phyloP scores from a whole-genome alignment of 139 green algal species.

The Micromonas pusilla region DNA sequence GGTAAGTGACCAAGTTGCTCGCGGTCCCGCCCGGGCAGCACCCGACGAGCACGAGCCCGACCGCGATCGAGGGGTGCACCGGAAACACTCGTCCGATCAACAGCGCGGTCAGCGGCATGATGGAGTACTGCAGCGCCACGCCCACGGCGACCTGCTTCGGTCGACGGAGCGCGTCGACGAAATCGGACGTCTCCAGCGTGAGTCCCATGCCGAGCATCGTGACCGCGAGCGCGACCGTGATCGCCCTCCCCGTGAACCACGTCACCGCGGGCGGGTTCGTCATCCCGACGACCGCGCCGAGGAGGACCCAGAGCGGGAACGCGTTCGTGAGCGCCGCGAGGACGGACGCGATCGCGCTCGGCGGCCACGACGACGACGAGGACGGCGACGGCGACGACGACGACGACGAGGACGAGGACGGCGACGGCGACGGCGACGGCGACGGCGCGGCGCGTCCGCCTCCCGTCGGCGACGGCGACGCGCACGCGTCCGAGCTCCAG shows the following conservation, averaged over 20 bases:
- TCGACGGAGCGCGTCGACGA: conserved; percentile 10
- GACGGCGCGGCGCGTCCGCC: background rate
- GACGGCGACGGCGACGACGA: background rate
- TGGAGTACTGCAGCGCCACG: conserved; percentile 59
- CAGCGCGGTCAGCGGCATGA: conserved; percentile 63
- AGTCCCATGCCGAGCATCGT: conserved; percentile 70
- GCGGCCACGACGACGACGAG: background rate
- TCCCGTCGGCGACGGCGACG: background rate
- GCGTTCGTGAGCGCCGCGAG: background rate
- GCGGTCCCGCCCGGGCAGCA: conserved; percentile 57
- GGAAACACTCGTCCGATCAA: conserved; percentile 33
- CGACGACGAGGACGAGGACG: background rate
- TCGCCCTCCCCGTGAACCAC: conserved; percentile 47
- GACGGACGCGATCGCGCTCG: background rate
- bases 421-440: background rate
- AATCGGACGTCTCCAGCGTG: conserved; percentile 47
- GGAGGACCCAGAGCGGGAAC: conserved; percentile 57
- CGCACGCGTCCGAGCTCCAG: no score
- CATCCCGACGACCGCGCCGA: conserved; percentile 41
- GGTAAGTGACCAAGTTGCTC: conserved; percentile 66
- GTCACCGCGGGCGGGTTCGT: conserved; percentile 40
- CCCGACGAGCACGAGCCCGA: conserved; percentile 52
- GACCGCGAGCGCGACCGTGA: conserved; percentile 43
- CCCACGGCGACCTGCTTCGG: conserved; percentile 47
- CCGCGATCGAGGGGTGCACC: conserved; percentile 22